Percentiles rank a stretch among this genome's conserved stretches.
These are phyloP conservation scores for Suillus lakei DNA, from an alignment of 768 basidiomycete genomes.

Conservation along the genomic window DNA sequence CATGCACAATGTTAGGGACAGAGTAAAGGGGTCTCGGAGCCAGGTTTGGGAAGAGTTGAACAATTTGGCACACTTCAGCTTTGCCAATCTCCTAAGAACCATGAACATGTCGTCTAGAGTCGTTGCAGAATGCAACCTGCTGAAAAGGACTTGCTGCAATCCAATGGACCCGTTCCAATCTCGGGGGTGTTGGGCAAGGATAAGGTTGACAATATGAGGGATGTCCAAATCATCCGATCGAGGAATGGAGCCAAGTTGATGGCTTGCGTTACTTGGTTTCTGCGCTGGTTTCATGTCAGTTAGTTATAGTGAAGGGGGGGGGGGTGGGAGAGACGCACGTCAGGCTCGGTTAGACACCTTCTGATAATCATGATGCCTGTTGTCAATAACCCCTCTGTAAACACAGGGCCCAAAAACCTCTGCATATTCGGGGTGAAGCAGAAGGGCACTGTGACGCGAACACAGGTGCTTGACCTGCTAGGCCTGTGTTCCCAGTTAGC, in stretches of 20 bases:
- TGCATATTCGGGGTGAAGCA: slow-evolving; percentile 97
- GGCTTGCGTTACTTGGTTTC: slow-evolving; percentile 79
- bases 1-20: slow-evolving; percentile 87
- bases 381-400: slow-evolving; percentile 88
- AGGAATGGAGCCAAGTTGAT: slow-evolving; percentile 68
- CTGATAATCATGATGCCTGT: slow-evolving; percentile 91
- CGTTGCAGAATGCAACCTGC: slow-evolving; percentile 78
- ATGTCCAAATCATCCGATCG: slow-evolving; percentile 70
- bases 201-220: slow-evolving; percentile 59
- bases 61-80: slow-evolving; percentile 62
- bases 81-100: slow-evolving; percentile 65
- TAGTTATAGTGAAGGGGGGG: too few species aligned
- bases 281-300: too few species aligned
- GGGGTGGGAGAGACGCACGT: slow-evolving; percentile 64
- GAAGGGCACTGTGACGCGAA: slow-evolving; percentile 93
- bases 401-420: slow-evolving; percentile 85
- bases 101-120: slow-evolving; percentile 71
- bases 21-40: slow-evolving; percentile 80
- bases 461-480: slow-evolving; percentile 52
- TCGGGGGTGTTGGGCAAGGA: slow-evolving; percentile 68
- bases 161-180: slow-evolving; percentile 71
- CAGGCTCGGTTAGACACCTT: slow-evolving; percentile 87
- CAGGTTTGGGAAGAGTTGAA: slow-evolving; percentile 75
- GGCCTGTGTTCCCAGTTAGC: slow-evolving; percentile 19
- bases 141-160: slow-evolving; percentile 73